phyloP scores from a whole-genome alignment of 2,329 filamentous ascomycete species.

The Elsinoe australis region DNA sequence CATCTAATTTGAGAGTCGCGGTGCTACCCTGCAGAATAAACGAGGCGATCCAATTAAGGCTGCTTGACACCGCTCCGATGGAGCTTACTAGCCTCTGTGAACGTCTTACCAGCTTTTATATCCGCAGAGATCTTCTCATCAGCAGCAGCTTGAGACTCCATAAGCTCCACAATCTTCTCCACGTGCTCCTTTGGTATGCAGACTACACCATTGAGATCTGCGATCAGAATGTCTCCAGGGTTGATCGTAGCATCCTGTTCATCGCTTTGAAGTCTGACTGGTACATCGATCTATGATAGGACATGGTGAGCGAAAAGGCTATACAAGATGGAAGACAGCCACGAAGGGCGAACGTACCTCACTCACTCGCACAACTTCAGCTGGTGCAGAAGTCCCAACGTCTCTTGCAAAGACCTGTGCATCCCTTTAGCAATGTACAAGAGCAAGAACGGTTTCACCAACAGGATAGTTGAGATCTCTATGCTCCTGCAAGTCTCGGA shows the following conservation, averaged over 20 bases:
- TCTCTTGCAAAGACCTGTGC: slow-evolving; percentile 28
- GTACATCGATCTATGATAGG: slow-evolving; percentile 25
- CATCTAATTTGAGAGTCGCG: too few relatives aligned
- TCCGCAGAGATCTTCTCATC: slow-evolving; percentile 28
- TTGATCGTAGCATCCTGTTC: slow-evolving; percentile 28
- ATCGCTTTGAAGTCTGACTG: slow-evolving; percentile 28
- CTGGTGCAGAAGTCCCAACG: slow-evolving; percentile 30
- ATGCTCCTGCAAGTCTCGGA: slow-evolving; percentile 49
- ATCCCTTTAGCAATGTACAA: background rate
- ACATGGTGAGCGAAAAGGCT: background rate
- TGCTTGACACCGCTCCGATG: slow-evolving; percentile 19
- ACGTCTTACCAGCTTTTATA: slow-evolving; percentile 24
- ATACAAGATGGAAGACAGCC: background rate
- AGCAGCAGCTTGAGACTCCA: slow-evolving; percentile 28
- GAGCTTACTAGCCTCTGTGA: slow-evolving; percentile 26
- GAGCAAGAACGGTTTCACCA: slow-evolving; percentile 9
- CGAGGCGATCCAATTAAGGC: too few relatives aligned
- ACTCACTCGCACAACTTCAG: slow-evolving; percentile 28
- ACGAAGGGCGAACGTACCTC: slow-evolving; percentile 21
- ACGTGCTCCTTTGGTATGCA: slow-evolving; percentile 27
- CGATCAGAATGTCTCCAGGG: slow-evolving; percentile 34
- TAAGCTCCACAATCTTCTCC: slow-evolving; percentile 25
- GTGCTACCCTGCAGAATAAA: too few relatives aligned
- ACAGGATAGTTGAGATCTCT: slow-evolving; percentile 43
- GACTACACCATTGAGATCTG: slow-evolving; percentile 35